Percentiles rank a stretch among this genome's conserved stretches.
Evolutionary conservation across 106 monocot genomes (phyloP).

Genomic region (Dactylorhiza incarnata): DNA sequence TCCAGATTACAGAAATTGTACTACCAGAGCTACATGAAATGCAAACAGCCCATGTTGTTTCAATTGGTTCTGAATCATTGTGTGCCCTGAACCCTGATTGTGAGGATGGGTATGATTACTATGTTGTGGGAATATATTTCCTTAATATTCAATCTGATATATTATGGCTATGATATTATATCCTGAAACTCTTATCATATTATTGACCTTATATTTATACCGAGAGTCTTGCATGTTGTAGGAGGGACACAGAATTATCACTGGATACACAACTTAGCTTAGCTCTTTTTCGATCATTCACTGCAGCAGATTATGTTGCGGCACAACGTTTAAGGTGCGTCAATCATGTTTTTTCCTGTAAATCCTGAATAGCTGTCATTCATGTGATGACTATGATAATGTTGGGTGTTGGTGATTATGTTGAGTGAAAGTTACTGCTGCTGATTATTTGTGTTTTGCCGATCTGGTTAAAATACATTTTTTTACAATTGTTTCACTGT

Average conservation of each 20-base stretch:
- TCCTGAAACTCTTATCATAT: neutral
- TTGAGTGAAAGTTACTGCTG: neutral
- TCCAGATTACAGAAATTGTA: slow-evolving; percentile 66
- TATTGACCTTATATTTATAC: neutral
- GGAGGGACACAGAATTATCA: slow-evolving; percentile 51
- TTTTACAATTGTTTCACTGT: no score
- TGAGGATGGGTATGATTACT: slow-evolving; percentile 47
- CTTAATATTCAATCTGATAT: neutral
- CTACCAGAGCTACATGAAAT: slow-evolving; percentile 85
- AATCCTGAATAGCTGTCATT: neutral
- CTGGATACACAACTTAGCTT: slow-evolving; percentile 72
- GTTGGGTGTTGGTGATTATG: neutral
- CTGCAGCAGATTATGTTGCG: slow-evolving; percentile 80
- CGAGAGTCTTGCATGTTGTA: slow-evolving; percentile 15
- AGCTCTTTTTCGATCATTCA: slow-evolving; percentile 67
- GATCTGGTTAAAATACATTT: no score
- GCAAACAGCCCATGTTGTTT: slow-evolving; percentile 74
- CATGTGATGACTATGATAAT: neutral
- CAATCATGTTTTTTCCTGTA: neutral
- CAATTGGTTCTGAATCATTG: slow-evolving; percentile 78
- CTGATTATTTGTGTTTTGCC: neutral
- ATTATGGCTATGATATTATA: neutral
- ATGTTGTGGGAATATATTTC: slow-evolving; percentile 9
- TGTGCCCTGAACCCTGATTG: slow-evolving; percentile 62
- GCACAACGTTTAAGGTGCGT: slow-evolving; percentile 81